These are phyloP conservation scores for Osmozyma mogii DNA, from an alignment of 805 yeast species.

Conservation along the genomic window DNA sequence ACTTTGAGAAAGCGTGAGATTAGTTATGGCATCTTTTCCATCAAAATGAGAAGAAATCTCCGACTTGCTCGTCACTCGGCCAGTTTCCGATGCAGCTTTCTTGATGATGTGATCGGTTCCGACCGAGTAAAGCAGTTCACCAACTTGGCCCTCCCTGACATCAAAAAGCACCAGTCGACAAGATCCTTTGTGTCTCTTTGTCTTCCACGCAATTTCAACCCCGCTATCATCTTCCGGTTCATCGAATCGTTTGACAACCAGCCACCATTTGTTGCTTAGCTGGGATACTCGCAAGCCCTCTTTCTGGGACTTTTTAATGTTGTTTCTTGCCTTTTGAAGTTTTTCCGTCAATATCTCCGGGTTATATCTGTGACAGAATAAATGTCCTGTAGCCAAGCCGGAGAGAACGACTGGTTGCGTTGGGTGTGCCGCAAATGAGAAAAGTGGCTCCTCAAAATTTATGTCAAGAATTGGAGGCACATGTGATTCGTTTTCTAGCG, in stretches of 20 bases:
- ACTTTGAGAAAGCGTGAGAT: constrained; percentile 36
- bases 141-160: constrained; percentile 35
- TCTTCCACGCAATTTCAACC: constrained; percentile 57
- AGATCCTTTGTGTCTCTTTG: constrained; percentile 85
- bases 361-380: constrained; percentile 54
- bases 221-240: constrained; percentile 18
- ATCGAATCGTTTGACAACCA: constrained; percentile 21
- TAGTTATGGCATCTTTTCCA: constrained; percentile 31
- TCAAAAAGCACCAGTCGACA: constrained; percentile 69
- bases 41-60: constrained; percentile 15
- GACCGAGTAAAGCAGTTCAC: constrained; percentile 52
- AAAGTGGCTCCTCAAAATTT: constrained; percentile 55
- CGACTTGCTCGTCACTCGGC: constrained; percentile 62
- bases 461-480: constrained; percentile 40
- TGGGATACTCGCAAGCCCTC: constrained; percentile 17
- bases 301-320: constrained; percentile 17
- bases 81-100: constrained; percentile 61
- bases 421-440: constrained; percentile 76
- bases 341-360: constrained; percentile 35
- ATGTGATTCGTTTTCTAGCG: constrained; percentile 22
- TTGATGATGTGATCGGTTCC: constrained; percentile 80
- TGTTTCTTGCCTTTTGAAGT: constrained; percentile 17
- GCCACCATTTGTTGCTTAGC: constrained; percentile 41
- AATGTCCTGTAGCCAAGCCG: constrained; percentile 80
- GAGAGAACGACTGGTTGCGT: constrained; percentile 50